Base-by-base conservation (phyloP, 495 filamentous ascomycete species). In the Hypoxylon fragiforme region DNA sequence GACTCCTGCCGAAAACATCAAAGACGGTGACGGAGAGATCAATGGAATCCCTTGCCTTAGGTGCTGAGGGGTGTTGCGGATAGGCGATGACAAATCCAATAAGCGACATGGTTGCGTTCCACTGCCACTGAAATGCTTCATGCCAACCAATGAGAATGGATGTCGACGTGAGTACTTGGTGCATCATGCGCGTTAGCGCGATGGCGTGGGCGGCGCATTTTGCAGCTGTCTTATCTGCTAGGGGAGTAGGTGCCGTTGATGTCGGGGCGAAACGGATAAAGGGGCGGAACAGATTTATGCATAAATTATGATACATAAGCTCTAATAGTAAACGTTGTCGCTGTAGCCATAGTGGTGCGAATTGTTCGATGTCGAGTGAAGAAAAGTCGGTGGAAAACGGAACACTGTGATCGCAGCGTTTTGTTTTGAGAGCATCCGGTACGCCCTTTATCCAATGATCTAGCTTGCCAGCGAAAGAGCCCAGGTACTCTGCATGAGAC, bases 301-400 rank as follows among this genome's bases (percentile, higher is more conserved):
- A 58, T 1, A 75, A 54, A 40, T 76, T 70, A 51, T 82, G 79
- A 47, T 82, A 82, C n/a, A 71, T 53, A 0, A 79, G 70, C 49
- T 83, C 79, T 7, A 83, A 67, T 36, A 77, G 57, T 0, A 81
- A 42, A 11, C 78, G 75, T 40, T 83, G 81, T 4, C 76, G 73
- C 39, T 62, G 58, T 0, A 80, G 57, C 77, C 76, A 79, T 12
- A 52, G 35, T 4, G 71, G 57, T 9, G 70, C 67, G 37, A 70
- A 74, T 2, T 36, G 61, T 18, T 77, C 72, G 20, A 83, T 66
- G 1, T 71, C 64, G 0, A 81, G 52, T 0, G 44, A 12, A 0
- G 62, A 48, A 13, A 44, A 38, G 41, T 78, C 74, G 0, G 72
- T 77, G 11, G 79, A 77, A 39, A 78, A 75, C 7, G 77, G 60